Base-by-base conservation (phyloP, 768 basidiomycete species). In the Rhodotorula babjevae region DNA sequence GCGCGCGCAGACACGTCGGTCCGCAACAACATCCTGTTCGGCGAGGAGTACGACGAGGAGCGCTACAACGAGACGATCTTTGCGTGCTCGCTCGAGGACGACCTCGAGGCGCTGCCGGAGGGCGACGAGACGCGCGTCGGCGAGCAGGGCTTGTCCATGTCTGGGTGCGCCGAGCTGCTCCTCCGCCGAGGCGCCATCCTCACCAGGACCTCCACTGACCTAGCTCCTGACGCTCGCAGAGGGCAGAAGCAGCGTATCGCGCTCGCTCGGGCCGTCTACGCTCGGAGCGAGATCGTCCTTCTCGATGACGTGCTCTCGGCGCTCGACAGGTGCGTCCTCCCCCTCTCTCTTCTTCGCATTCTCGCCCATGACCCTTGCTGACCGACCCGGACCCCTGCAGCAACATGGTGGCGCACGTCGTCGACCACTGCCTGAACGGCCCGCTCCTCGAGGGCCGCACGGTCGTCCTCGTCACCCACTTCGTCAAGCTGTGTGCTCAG, bases 221-320 rank as follows among this genome's bases (percentile, higher is more conserved):
- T 14, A 4, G 14, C 2, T 19, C 7, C 29, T 29, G n/a, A 7
- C 19, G 56, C 27, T 36, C 27, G 58, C 44, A 68, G 69, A 21
- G 76, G 77, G 1, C 76, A 75, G 56, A 74, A 74, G 47, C 68
- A 69, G 42, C 69, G 73, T 9, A 63, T 90, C 19, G 89, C 88
- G 0, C 82, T 90, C 31, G 89, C 91, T 55, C 88, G 93, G 49
- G 92, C 93, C 14, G 88, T 95, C 25, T 93, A 95, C 80, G 91
- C 92, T 69, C 86, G 92, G 11, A 91, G 91, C 5, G 89, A 62
- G 53, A 52, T 67, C 36, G 66, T 76, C 33, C 60, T 76, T 3
- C 69, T 76, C 57, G 75, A 76, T 49, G 75, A 76, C 29, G 71
- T 75, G 56, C 58, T 78, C 0, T 61, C 69, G 25, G 76, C 77